Conservation (phyloP, 139 green algal species). For the Bryopsis sp. region DNA sequence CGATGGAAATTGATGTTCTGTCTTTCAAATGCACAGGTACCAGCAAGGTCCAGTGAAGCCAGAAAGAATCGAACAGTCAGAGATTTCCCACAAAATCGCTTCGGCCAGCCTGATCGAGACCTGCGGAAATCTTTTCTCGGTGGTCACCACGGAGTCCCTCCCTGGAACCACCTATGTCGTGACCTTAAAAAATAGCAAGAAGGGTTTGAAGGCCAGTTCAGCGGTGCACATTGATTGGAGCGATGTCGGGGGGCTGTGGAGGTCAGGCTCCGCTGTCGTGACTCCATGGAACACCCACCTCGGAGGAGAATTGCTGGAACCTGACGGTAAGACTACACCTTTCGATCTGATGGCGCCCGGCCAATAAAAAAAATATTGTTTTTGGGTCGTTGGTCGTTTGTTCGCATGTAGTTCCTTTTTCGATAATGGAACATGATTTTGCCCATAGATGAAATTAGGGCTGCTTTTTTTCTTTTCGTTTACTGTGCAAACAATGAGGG, state of each 20-base stretch:
- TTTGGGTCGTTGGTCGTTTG: too few species aligned
- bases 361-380: too few species aligned
- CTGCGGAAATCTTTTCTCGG: slow-evolving; percentile 4
- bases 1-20: too few species aligned
- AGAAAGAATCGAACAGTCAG: background rate
- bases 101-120: slow-evolving; percentile 15
- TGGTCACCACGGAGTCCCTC: background rate
- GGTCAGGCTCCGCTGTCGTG: slow-evolving; percentile 13
- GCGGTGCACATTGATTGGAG: slow-evolving; percentile 17
- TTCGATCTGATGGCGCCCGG: too few species aligned
- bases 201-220: background rate
- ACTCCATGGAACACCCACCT: slow-evolving; percentile 28
- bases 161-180: slow-evolving; percentile 15
- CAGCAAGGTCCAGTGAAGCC: slow-evolving; percentile 13
- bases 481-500: too few species aligned
- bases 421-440: too few species aligned
- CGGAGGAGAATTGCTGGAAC: slow-evolving; percentile 26
- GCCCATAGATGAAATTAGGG: too few species aligned
- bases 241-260: slow-evolving; percentile 18
- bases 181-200: background rate
- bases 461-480: too few species aligned
- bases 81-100: slow-evolving; percentile 7
- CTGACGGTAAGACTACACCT: slow-evolving; percentile 19
- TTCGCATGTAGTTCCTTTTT: too few species aligned
- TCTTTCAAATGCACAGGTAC: background rate